Conservation (phyloP, 148 eudicot genomes). For the Cornus suecica region DNA sequence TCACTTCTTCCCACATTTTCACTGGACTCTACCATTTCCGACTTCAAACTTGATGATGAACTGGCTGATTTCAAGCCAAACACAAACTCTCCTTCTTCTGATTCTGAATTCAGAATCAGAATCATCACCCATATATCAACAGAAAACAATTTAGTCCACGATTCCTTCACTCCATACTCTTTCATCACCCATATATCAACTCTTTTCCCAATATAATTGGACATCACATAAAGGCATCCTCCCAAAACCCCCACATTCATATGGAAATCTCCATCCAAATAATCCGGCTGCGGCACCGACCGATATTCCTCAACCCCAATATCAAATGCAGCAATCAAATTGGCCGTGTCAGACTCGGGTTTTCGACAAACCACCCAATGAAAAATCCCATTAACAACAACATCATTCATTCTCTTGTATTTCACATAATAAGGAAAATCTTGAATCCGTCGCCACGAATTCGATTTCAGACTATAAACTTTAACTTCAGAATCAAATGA, state of each 20-base stretch:
- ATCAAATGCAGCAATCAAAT: conserved; percentile 34
- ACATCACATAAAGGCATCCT: too few relatives aligned
- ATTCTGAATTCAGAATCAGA: not conserved
- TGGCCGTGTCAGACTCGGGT: not conserved
- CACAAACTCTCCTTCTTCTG: not conserved
- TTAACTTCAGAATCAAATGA: conserved; percentile 24
- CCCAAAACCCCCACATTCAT: conserved; percentile 23
- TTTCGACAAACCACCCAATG: too few relatives aligned
- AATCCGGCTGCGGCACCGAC: conserved; percentile 27
- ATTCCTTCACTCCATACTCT: conserved; percentile 32
- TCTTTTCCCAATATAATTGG: not conserved
- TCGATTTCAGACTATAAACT: conserved; percentile 38
- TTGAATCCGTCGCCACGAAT: too few relatives aligned
- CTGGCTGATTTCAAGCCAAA: not conserved
- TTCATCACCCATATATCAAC: conserved; percentile 50
- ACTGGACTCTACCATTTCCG: not conserved
- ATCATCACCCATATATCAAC: not conserved
- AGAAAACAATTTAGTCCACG: conserved; percentile 39
- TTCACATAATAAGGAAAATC: conserved; percentile 26
- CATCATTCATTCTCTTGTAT: conserved; percentile 13
- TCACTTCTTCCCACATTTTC: not conserved
- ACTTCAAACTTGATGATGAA: not conserved
- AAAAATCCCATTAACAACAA: conserved; percentile 28
- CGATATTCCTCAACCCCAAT: too few relatives aligned
- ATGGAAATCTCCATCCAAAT: not conserved